Evolutionary conservation across 1,284 basidiomycete species (phyloP), one percentile per base, ranked within the genome.

Genomic region (Gymnopus androsaceus): DNA sequence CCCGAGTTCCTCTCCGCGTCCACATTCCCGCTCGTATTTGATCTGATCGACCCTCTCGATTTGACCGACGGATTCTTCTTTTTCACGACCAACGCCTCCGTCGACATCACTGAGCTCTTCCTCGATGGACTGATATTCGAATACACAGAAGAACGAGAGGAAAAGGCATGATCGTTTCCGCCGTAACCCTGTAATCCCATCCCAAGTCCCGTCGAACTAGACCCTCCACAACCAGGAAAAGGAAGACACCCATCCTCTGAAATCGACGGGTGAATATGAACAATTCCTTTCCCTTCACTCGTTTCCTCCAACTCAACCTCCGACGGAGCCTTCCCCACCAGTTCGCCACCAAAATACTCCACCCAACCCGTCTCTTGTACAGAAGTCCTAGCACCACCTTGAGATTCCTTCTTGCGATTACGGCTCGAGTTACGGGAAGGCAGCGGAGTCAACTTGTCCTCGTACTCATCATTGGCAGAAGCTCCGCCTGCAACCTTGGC

Each of bases 401-500:
- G n/a, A 31, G 19, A 15, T 4, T 40, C 28, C 3, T 28, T 17
- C 19, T 55, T 42, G 17, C 45, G 21, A n/a, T 34, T 51, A 12
- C 36, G 48, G 15, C 37, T 31, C 17, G 59, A 63, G 15, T 11
- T 40, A 12, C 48, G 5, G 11, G 65, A 58, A 34, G 66, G 64
- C 25, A 58, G 58, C 21, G 63, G 62, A 1, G 68, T 64, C 3
- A 69, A 54, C 34, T 58, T 61, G 55, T 68, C 64, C n/a, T 59
- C 61, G n/a, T n/a, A n/a, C 15, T 66, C 63, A 11, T 60, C 54
- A 48, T 59, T n/a, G 4, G 36, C 21, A 27, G 17, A 21, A 4
- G 15, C n/a, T 11, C 37, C 44, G 5, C 47, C 54, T 9, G 47
- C 37, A 30, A 25, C 40, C 30, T 49, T 41, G 40, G 73, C 67